Evolutionary conservation across 106 monocot genomes (phyloP).

Genomic region (Apostasia shenzhenica): DNA sequence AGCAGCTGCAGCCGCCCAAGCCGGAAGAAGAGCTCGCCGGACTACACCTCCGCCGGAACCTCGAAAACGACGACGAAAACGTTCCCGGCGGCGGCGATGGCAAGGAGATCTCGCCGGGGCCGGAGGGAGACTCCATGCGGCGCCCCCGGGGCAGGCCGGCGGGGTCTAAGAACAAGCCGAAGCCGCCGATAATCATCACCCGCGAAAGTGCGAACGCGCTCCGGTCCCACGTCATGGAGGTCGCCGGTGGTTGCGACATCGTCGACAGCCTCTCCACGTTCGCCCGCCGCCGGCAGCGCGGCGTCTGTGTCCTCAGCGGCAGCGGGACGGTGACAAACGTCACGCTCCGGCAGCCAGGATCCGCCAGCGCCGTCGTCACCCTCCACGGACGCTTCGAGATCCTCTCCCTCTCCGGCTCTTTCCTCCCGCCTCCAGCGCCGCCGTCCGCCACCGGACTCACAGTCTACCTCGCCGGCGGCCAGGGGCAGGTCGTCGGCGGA

Average conservation of each 20-base stretch:
- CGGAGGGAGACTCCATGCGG: constrained; percentile 16
- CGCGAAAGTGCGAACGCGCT: constrained; percentile 66
- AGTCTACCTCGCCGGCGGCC: constrained; percentile 48
- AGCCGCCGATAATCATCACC: constrained; percentile 62
- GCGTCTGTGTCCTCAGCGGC: constrained; percentile 53
- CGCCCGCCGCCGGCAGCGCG: constrained; percentile 51
- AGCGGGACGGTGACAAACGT: constrained; percentile 55
- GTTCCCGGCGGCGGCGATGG: neutral
- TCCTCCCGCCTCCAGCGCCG: constrained; percentile 59
- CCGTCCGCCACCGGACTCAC: constrained; percentile 46
- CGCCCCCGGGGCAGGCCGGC: constrained; percentile 55
- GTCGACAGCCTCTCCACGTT: constrained; percentile 45
- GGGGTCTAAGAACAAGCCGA: constrained; percentile 77
- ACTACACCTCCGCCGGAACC: constrained; percentile 8
- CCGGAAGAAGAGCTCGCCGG: constrained; percentile 3
- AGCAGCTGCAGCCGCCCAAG: constrained; percentile 16
- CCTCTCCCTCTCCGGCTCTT: constrained; percentile 49
- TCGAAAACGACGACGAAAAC: constrained; percentile 1
- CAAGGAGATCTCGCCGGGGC: constrained; percentile 10
- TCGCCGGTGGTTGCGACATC: constrained; percentile 49
- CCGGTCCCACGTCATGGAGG: constrained; percentile 54
- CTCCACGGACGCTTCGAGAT: constrained; percentile 67
- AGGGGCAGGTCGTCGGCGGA: constrained; percentile 70
- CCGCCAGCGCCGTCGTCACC: constrained; percentile 34
- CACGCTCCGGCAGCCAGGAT: constrained; percentile 49